These are phyloP conservation scores for Psilocybe cyanescens DNA, from an alignment of 768 basidiomycete genomes.

Conservation along the genomic window DNA sequence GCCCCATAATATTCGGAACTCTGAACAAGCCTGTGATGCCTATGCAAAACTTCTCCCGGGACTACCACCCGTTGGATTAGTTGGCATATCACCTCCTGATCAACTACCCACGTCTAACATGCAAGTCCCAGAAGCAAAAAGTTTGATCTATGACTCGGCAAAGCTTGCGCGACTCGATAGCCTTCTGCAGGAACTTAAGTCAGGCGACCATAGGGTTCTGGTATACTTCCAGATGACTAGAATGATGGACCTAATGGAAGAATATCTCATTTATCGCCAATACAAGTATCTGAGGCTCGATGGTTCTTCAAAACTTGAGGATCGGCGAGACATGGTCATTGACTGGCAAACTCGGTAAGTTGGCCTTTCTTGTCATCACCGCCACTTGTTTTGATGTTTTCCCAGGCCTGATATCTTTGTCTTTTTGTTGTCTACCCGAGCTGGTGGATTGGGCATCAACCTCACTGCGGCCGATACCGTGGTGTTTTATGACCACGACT, in stretches of 20 bases:
- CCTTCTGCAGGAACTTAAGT: slow-evolving; percentile 91
- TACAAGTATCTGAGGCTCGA: slow-evolving; percentile 94
- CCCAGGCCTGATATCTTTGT: slow-evolving; percentile 84
- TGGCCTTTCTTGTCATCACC: neutral
- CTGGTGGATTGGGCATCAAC: slow-evolving; percentile 96
- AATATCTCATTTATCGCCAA: slow-evolving; percentile 95
- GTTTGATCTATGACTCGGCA: slow-evolving; percentile 94
- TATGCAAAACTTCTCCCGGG: slow-evolving; percentile 60
- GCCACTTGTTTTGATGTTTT: neutral
- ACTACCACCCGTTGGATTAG: slow-evolving; percentile 67
- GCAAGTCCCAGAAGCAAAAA: slow-evolving; percentile 93
- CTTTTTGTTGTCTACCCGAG: slow-evolving; percentile 90
- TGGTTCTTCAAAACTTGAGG: slow-evolving; percentile 93
- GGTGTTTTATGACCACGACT: slow-evolving; percentile 93
- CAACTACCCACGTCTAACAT: slow-evolving; percentile 84
- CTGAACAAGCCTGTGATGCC: slow-evolving; percentile 46
- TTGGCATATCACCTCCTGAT: slow-evolving; percentile 64
- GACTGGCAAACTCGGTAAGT: slow-evolving; percentile 96
- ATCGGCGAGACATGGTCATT: slow-evolving; percentile 98
- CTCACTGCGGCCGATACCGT: slow-evolving; percentile 96
- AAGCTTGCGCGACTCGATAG: slow-evolving; percentile 91
- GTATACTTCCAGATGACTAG: slow-evolving; percentile 99
- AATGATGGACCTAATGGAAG: slow-evolving; percentile 99
- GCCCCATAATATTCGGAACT: slow-evolving; percentile 68
- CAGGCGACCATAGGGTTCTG: slow-evolving; percentile 90